Evolutionary conservation across 1,284 basidiomycete species (phyloP), one percentile per base, ranked within the genome.

Genomic region (Leccinum subfulvum): DNA sequence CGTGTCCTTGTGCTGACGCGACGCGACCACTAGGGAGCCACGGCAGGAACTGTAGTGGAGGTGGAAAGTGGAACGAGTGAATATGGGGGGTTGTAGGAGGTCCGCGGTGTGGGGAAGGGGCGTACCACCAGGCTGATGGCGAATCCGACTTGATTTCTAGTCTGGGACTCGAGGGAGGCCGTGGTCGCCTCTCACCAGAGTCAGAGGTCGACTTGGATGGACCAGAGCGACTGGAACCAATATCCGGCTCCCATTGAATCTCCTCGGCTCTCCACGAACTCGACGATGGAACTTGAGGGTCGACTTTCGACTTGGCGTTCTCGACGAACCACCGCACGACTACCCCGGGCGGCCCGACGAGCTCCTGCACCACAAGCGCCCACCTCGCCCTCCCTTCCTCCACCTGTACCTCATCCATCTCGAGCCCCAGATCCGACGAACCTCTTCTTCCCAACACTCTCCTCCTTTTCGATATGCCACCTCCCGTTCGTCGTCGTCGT

Each of bases 361-460:
- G 66, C 23, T 72, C 69, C 44, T 69, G 62, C 1, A 64, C 60
- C 4, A 59, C 49, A 41, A 62, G 62, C 28, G 63, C 47, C 73
- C 71, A 73, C 26, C 53, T 37, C 5, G 57, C 59, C 65, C 64
- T 67, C 30, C 69, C 71, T 39, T 70, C 59, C 14, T 75, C 73
- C 23, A 73, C 73, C 10, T 47, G 49, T 5, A 33, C 63, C 56
- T 73, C 72, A 14, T 73, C 67, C 3, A 71, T 62, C 33, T 61
- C 60, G 33, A 63, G 57, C n/a, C 33, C 63, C 44, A 67, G 16
- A 54, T 35, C 53, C 39, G 54, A 33, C 2, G 44, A 26, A 33
- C 51, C 41, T 14, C 18, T 44, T 44, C 26, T 14, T 21, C 16
- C 52, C 7, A 39, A 5, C 54, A 33, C 16, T 23, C 18, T 54